A percentile compares a stretch with the other conserved stretches of the same genome.
Evolutionary conservation across 2,329 filamentous ascomycete genomes (phyloP).

Genomic region (Fusarium sp.): DNA sequence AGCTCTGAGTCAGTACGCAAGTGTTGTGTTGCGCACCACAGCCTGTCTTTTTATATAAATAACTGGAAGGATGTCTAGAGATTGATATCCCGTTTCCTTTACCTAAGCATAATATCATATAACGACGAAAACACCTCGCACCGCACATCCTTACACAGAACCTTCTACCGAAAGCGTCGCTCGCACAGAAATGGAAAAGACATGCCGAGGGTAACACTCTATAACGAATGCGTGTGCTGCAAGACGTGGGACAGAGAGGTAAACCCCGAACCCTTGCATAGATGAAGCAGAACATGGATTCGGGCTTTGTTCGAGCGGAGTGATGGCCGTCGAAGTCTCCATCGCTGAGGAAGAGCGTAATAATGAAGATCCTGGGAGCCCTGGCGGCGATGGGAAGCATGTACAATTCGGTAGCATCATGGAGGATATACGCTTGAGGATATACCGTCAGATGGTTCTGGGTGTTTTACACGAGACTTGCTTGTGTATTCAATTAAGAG

Average conservation of each 20-base stretch:
- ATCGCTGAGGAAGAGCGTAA: background rate
- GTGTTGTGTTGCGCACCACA: background rate
- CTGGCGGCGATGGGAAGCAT: too few relatives aligned
- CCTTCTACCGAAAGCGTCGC: too few relatives aligned
- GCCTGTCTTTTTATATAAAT: background rate
- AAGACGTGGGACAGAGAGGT: background rate
- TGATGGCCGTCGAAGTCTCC: background rate
- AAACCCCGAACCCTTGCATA: background rate
- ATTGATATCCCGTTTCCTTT: too few relatives aligned
- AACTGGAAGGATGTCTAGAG: background rate
- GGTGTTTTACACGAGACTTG: background rate
- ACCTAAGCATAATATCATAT: too few relatives aligned
- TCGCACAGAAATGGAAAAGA: background rate
- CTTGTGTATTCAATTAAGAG: too few relatives aligned
- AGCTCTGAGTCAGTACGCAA: too few relatives aligned
- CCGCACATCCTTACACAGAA: fast-evolving
- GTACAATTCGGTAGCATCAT: background rate
- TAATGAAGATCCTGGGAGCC: background rate
- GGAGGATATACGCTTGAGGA: background rate
- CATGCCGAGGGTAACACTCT: background rate
- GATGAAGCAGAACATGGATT: background rate
- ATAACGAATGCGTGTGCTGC: background rate
- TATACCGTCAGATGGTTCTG: background rate
- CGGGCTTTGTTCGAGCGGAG: background rate
- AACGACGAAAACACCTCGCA: too few relatives aligned